Conservation (phyloP, 768 basidiomycete genomes). For the Suillus subluteus region DNA sequence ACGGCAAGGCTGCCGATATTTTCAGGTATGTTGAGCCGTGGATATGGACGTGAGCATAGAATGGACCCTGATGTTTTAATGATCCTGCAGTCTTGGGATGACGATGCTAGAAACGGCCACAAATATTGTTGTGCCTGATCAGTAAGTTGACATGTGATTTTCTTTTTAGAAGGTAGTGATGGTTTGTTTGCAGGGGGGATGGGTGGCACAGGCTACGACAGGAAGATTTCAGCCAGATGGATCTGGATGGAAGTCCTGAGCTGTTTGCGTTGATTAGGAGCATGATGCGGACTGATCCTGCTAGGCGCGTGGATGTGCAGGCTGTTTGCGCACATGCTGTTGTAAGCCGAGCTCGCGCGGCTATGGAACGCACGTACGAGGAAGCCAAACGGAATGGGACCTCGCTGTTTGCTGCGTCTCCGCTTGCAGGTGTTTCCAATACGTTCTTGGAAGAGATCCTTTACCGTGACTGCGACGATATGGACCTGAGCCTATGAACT, state of each 20-base stretch:
- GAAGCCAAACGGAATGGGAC: slow-evolving; percentile 39
- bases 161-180: slow-evolving; percentile 19
- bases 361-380: slow-evolving; percentile 59
- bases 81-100: slow-evolving; percentile 79
- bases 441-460: slow-evolving; percentile 72
- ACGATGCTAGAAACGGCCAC: slow-evolving; percentile 93
- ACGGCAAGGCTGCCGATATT: slow-evolving; percentile 93
- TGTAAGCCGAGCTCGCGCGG: slow-evolving; percentile 60
- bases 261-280: slow-evolving; percentile 68
- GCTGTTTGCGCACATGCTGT: slow-evolving; percentile 65
- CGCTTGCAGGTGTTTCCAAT: slow-evolving; percentile 59
- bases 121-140: slow-evolving; percentile 97
- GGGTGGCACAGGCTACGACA: slow-evolving; percentile 92
- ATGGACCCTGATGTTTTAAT: slow-evolving; percentile 17
- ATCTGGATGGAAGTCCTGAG: slow-evolving; percentile 65
- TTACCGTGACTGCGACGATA: slow-evolving; percentile 36
- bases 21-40: slow-evolving; percentile 73
- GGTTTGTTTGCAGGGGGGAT: slow-evolving; percentile 67
- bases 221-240: slow-evolving; percentile 89
- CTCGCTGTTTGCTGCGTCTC: slow-evolving; percentile 60
- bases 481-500: slow-evolving; percentile 45
- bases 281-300: slow-evolving; percentile 80
- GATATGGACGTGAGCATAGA: slow-evolving; percentile 1
- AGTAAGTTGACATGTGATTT: slow-evolving; percentile 56
- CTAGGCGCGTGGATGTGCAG: slow-evolving; percentile 56